These are phyloP conservation scores for Fusarium torreyae DNA, from an alignment of 2,329 filamentous ascomycete species.

Conservation along the genomic window DNA sequence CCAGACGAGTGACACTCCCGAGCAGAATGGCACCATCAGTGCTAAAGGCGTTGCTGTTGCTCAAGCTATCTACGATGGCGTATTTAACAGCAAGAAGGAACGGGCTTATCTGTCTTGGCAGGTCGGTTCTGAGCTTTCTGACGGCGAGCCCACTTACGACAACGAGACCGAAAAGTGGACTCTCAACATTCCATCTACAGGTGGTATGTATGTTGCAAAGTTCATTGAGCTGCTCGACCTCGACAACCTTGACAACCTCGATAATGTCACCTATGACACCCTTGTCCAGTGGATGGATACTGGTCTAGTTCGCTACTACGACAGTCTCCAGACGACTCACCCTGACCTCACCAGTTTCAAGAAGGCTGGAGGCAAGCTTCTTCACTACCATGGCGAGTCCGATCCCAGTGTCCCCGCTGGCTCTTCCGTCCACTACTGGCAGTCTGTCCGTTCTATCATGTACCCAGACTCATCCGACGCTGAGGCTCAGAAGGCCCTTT, in stretches of 20 bases:
- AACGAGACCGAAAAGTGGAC: conserved; percentile 7
- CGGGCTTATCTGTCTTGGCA: conserved; percentile 15
- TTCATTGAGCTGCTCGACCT: conserved; percentile 4
- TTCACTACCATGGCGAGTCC: conserved; percentile 11
- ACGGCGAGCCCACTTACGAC: conserved; percentile 5
- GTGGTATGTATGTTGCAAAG: conserved; percentile 15
- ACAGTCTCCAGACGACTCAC: conserved; percentile 10
- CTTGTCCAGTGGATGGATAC: conserved; percentile 8
- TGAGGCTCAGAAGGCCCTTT: background rate
- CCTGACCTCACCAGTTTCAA: conserved; percentile 4
- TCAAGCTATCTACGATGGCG: conserved; percentile 1
- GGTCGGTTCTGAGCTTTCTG: background rate
- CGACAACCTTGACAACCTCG: background rate
- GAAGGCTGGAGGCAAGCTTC: conserved; percentile 10
- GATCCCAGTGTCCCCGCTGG: background rate
- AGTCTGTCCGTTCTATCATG: conserved; percentile 15
- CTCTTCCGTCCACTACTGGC: conserved; percentile 10
- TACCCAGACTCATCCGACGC: background rate
- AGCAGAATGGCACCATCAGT: conserved; percentile 7
- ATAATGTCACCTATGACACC: conserved; percentile 6
- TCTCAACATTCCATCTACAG: conserved; percentile 5
- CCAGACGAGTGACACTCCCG: background rate
- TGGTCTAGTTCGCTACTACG: conserved; percentile 3
- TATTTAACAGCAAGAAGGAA: background rate
- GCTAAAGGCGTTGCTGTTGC: conserved; percentile 1